Evolutionary conservation across 129 eudicot species (phyloP), one percentile per base, ranked within the genome.

Genomic region (Artemisia annua): DNA sequence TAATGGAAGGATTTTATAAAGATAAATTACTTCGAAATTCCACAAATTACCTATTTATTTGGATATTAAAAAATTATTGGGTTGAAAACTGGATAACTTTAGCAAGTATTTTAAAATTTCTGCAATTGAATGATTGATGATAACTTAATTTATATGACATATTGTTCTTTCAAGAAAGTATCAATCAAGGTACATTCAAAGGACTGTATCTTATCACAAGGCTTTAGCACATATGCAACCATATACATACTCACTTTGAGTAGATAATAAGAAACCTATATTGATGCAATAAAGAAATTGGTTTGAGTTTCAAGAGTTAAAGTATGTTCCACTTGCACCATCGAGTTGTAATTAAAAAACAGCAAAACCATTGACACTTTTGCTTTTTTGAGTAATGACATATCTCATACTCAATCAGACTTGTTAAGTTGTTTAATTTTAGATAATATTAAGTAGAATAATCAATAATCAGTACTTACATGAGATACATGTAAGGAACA

Each of bases 301-400:
- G 48, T 53, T 66, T n/a, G 67, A 46, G 43, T 66, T 56, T 51
- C 48, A 66, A 55, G 46, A 11, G 48, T 28, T 53, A 15, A 64
- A 39, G 66, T 24, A 75, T 20, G 66, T 66, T 65, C 39, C 76
- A 48, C 76, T 72, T 72, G 58, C 56, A 58, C 19, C 43, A 56
- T 59, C 39, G n/a, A 72, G 67, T 46, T 26, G 76, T 44, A 32
- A 32, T 32, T 7, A 44, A 58, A 39, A 71, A 14, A n/a, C 35
- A 35, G 11, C 64, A 56, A 71, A 11, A 30, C 51, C 0, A 11
- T 22, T 32, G 65, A 57, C 67, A 52, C 46, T 10, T n/a, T 30
- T 26, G 24, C 18, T 51, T 5, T 24, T 13, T 20, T 20, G 69
- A n/a, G 19, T 15, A 43, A 16, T 19, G 10, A 15, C n/a, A 63